A percentile compares a stretch with the other conserved stretches of the same genome.
phyloP scores from a whole-genome alignment of 108 stramenopile species.

The Fistulifera pelliculosa region DNA sequence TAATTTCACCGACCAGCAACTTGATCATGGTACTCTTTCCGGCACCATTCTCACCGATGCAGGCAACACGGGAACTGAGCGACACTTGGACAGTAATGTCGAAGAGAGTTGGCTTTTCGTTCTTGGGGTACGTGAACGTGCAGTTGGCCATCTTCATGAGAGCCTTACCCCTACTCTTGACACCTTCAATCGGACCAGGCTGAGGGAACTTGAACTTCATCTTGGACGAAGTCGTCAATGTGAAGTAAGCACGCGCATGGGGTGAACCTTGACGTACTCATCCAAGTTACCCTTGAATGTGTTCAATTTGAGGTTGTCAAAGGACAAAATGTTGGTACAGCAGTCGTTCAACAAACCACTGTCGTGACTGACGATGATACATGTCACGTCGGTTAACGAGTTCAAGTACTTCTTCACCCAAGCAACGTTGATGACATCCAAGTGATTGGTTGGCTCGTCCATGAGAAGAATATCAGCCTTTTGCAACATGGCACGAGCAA shows the following conservation, averaged over 20 bases:
- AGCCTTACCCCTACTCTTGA: conserved; percentile 98
- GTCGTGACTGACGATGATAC: conserved; percentile 99
- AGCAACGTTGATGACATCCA: conserved; percentile 99
- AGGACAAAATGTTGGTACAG: conserved; percentile 96
- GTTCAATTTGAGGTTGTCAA: conserved; percentile 96
- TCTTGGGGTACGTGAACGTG: conserved; percentile 97
- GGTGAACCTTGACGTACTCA: conserved; percentile 95
- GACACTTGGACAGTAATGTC: conserved; percentile 97
- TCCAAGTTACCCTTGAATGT: conserved; percentile 97
- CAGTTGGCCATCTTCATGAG: conserved; percentile 97
- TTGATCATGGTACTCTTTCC: conserved; percentile 99
- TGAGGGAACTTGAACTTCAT: conserved; percentile 97
- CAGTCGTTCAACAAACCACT: conserved; percentile 98
- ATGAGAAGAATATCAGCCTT: conserved; percentile 95
- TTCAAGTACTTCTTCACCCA: conserved; percentile 99
- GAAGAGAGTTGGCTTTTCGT: conserved; percentile 87
- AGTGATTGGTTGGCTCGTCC: conserved; percentile 99
- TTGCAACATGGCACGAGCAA: conserved; percentile 98
- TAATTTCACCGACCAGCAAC: conserved; percentile 95
- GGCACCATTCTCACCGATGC: conserved; percentile 98
- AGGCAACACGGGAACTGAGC: conserved; percentile 96
- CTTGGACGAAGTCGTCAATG: conserved; percentile 78
- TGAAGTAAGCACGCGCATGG: conserved; percentile 96
- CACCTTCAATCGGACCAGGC: conserved; percentile 94
- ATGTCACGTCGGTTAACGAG: conserved; percentile 90